Conservation (phyloP, 495 filamentous ascomycete genomes). For the Ramalina peruviana region DNA sequence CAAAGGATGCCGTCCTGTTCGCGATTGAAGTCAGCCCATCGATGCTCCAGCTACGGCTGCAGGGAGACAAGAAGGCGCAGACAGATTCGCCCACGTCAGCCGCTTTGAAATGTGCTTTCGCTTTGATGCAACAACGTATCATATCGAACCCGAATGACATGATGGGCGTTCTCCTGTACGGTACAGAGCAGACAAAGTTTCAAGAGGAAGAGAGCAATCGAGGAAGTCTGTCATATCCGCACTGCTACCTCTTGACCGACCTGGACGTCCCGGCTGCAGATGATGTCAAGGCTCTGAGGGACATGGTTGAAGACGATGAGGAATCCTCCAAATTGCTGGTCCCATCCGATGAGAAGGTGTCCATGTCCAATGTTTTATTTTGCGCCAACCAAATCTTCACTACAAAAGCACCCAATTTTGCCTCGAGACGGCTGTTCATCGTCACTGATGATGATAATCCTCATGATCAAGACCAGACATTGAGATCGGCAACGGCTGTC, state of each 20-base stretch:
- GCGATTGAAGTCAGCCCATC: constrained; percentile 88
- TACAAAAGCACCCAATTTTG: constrained; percentile 85
- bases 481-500: constrained; percentile 63
- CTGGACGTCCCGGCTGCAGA: constrained; percentile 75
- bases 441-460: constrained; percentile 93
- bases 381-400: constrained; percentile 95
- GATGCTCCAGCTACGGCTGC: constrained; percentile 61
- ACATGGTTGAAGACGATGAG: constrained; percentile 60
- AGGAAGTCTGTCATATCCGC: constrained; percentile 57
- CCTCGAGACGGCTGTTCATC: constrained; percentile 81
- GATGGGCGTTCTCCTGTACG: constrained; percentile 94
- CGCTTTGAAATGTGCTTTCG: constrained; percentile 86
- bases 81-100: constrained; percentile 61
- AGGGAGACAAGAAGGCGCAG: constrained; percentile 55
- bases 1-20: constrained; percentile 94
- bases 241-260: constrained; percentile 86
- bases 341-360: constrained; percentile 52
- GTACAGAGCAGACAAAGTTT: constrained; percentile 77
- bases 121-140: constrained; percentile 93
- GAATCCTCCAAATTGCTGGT: constrained; percentile 47
- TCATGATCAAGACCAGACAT: constrained; percentile 52
- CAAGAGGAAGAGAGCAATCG: constrained; percentile 47
- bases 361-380: constrained; percentile 86
- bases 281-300: constrained; percentile 69
- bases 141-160: constrained; percentile 94